These are phyloP conservation scores for Keithomyces neogunnii DNA, from an alignment of 2,329 filamentous ascomycete genomes.

Conservation along the genomic window DNA sequence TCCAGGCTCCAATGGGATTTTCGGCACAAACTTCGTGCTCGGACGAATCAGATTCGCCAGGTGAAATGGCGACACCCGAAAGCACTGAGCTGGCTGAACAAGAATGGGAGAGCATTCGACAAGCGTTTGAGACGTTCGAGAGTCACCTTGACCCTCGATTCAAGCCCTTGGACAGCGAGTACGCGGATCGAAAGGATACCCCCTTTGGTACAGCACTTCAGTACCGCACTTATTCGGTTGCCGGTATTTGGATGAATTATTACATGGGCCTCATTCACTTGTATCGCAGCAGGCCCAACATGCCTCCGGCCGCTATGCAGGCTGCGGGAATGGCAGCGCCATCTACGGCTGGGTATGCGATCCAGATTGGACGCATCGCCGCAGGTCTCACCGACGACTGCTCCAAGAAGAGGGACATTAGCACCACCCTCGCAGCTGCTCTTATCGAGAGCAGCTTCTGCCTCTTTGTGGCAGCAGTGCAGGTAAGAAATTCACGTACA, in stretches of 20 bases:
- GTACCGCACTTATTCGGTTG: conserved; percentile 81
- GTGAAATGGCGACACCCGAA: conserved; percentile 51
- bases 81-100: conserved; percentile 60
- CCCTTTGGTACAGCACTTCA: conserved; percentile 77
- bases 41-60: conserved; percentile 32
- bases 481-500: conserved; percentile 32
- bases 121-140: conserved; percentile 61
- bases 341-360: conserved; percentile 63
- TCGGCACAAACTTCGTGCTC: conserved; percentile 38
- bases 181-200: conserved; percentile 48
- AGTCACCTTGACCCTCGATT: conserved; percentile 65
- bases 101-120: conserved; percentile 71
- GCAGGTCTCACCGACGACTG: conserved; percentile 59
- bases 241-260: conserved; percentile 79
- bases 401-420: conserved; percentile 49
- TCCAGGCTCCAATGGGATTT: conserved; percentile 46
- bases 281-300: conserved; percentile 74
- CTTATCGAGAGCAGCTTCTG: conserved; percentile 76
- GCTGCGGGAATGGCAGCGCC: conserved; percentile 71
- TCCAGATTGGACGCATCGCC: conserved; percentile 70
- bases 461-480: conserved; percentile 78
- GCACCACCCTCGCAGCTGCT: conserved; percentile 69
- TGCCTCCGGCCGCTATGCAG: conserved; percentile 86
- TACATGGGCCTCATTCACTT: conserved; percentile 78
- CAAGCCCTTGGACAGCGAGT: conserved; percentile 63